Conservation (phyloP, 2,329 filamentous ascomycete species). For the Beauveria brongniartii region DNA sequence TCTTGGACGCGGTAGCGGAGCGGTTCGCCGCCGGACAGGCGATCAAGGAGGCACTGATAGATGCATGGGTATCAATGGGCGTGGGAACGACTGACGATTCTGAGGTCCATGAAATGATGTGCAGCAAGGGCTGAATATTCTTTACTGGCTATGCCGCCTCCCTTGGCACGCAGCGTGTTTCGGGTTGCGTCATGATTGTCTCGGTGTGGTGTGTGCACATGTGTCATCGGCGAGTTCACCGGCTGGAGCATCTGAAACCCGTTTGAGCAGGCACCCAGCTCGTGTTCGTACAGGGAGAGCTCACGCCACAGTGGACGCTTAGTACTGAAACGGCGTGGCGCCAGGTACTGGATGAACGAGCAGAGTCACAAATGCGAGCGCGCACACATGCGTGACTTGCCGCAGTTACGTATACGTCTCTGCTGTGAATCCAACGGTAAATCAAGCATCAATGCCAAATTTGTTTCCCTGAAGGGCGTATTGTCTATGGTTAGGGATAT, state of each 20-base stretch:
- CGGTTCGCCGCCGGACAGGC: conserved; percentile 21
- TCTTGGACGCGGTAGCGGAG: conserved; percentile 16
- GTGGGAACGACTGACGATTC: background rate
- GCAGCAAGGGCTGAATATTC: no score
- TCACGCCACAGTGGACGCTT: background rate
- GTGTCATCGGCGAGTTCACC: background rate
- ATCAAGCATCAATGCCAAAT: background rate
- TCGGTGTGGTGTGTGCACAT: background rate
- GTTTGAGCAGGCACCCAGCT: background rate
- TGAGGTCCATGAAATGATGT: background rate
- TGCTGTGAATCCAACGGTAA: conserved; percentile 18
- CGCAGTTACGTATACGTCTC: conserved; percentile 10
- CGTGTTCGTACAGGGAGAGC: background rate
- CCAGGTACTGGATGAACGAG: background rate
- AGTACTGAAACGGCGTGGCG: background rate
- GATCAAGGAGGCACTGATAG: background rate
- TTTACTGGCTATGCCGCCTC: background rate
- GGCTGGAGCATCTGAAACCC: background rate
- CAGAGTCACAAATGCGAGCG: no score
- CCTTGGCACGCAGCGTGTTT: background rate
- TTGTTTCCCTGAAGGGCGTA: background rate
- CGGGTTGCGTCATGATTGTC: background rate
- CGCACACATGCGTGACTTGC: no score
- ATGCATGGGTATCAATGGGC: background rate
- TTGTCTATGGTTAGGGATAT: background rate